A percentile compares a stretch with the other conserved stretches of the same genome.
These are phyloP conservation scores for Geotrichum histeridarum DNA, from an alignment of 1,139 yeast genomes.

Conservation along the genomic window DNA sequence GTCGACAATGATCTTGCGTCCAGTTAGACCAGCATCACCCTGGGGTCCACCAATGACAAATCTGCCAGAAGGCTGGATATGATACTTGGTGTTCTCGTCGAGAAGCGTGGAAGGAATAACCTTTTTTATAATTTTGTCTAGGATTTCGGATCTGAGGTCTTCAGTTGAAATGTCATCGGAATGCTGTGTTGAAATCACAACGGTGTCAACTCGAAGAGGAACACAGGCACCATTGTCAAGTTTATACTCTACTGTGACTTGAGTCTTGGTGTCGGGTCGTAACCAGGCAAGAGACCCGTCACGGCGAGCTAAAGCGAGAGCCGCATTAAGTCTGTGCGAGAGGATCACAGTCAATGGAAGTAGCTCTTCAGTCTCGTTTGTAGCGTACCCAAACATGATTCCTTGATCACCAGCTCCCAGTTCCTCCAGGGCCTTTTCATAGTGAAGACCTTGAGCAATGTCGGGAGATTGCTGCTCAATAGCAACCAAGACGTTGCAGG, in stretches of 20 bases:
- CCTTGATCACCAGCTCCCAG: slow-evolving; percentile 99
- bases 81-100: slow-evolving; percentile 93
- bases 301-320: slow-evolving; percentile 96
- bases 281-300: slow-evolving; percentile 91
- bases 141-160: slow-evolving; percentile 75
- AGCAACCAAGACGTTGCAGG: slow-evolving; percentile 97
- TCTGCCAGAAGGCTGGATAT: slow-evolving; percentile 99
- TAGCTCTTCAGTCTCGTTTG: slow-evolving; percentile 97
- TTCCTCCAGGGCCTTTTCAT: slow-evolving; percentile 92
- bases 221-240: slow-evolving; percentile 91
- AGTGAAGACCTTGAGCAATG: slow-evolving; percentile 98
- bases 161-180: slow-evolving; percentile 92
- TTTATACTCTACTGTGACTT: slow-evolving; percentile 94
- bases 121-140: slow-evolving; percentile 76
- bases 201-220: slow-evolving; percentile 94
- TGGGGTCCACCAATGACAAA: slow-evolving; percentile 99
- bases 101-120: slow-evolving; percentile 86
- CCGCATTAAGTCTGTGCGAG: slow-evolving; percentile 94
- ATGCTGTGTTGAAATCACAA: slow-evolving; percentile 96
- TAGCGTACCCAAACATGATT: slow-evolving; percentile 99
- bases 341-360: slow-evolving; percentile 91
- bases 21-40: slow-evolving; percentile 99
- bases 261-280: slow-evolving; percentile 99
- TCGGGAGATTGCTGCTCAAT: slow-evolving; percentile 99
- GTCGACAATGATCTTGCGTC: slow-evolving; percentile 98